Percentiles rank a stretch among this genome's conserved stretches.
phyloP scores from a whole-genome alignment of 495 filamentous ascomycete genomes.

The Xylaria grammica region DNA sequence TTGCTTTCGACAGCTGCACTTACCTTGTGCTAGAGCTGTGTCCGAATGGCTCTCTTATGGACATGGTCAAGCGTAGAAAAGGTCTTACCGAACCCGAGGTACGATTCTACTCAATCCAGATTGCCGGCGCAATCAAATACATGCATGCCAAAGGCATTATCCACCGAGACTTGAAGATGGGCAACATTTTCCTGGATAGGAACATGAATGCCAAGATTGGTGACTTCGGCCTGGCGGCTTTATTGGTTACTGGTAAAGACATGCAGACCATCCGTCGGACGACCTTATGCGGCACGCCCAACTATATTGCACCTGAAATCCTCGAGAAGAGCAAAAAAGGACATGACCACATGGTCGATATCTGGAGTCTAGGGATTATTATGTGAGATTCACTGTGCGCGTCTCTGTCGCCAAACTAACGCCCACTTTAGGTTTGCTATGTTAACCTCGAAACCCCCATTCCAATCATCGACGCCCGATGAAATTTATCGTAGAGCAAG shows the following conservation, averaged over 20 bases:
- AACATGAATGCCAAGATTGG: constrained; percentile 98
- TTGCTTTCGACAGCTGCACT: constrained; percentile 84
- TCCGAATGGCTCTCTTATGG: constrained; percentile 96
- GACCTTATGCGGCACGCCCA: constrained; percentile 95
- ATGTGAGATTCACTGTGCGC: constrained; percentile 61
- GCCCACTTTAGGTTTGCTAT: constrained; percentile 71
- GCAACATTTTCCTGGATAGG: constrained; percentile 93
- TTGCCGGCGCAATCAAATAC: constrained; percentile 95
- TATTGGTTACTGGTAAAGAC: constrained; percentile 84
- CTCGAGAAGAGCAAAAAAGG: constrained; percentile 84
- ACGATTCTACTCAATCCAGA: constrained; percentile 88
- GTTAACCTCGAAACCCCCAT: constrained; percentile 87
- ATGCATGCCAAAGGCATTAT: constrained; percentile 94
- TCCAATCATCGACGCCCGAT: constrained; percentile 83
- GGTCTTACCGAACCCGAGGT: constrained; percentile 90
- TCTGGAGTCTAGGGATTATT: constrained; percentile 97
- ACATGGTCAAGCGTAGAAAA: constrained; percentile 90
- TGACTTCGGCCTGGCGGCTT: constrained; percentile 95
- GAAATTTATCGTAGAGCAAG: constrained; percentile 82
- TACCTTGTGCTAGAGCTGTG: constrained; percentile 96
- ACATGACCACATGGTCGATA: constrained; percentile 88
- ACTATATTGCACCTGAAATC: constrained; percentile 98
- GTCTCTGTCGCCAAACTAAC: constrained; percentile 4
- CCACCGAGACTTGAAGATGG: constrained; percentile 96
- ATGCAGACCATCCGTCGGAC: constrained; percentile 76